Percentiles rank a stretch among this genome's conserved stretches.
phyloP scores from a whole-genome alignment of 345 rosid species.

The Boechera divaricarpa region DNA sequence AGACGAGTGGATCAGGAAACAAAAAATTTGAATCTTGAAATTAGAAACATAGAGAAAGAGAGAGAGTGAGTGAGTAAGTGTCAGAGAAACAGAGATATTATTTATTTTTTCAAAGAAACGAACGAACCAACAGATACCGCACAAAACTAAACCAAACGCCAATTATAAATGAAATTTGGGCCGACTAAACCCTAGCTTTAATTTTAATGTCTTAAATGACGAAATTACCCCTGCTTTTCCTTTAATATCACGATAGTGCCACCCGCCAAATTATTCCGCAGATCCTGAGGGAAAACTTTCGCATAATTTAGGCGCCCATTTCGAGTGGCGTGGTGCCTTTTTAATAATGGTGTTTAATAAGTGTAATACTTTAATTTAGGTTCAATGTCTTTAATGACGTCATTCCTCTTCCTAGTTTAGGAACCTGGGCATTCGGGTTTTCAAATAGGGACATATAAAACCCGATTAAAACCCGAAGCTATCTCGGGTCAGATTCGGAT shows the following conservation, averaged over 20 bases:
- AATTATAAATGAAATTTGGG: conserved; percentile 33
- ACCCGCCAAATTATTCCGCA: conserved; percentile 44
- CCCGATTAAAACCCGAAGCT: no score
- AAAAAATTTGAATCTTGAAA: conserved; percentile 21
- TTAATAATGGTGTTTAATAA: conserved; percentile 16
- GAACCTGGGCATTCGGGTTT: no score
- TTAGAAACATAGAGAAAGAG: conserved; percentile 9
- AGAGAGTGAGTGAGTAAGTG: conserved; percentile 31
- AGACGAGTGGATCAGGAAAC: background rate
- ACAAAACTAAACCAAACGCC: conserved; percentile 46
- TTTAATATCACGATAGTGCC: conserved; percentile 4
- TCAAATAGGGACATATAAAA: no score
- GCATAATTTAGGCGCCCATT: conserved; percentile 36
- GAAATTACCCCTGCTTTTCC: conserved; percentile 1
- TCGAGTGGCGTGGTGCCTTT: conserved; percentile 1
- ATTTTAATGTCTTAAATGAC: conserved; percentile 12
- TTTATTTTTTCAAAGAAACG: conserved; percentile 27
- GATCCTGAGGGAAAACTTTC: background rate
- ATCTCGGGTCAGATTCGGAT: no score
- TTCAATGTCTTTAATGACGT: no score
- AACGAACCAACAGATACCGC: conserved; percentile 50
- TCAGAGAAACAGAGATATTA: conserved; percentile 23
- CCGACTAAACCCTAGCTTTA: conserved; percentile 53
- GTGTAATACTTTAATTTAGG: background rate
- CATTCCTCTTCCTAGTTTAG: no score